Percentiles rank a stretch among this genome's conserved stretches.
phyloP scores from a whole-genome alignment of 441 rosid genomes.

The Euphorbia corollata region DNA sequence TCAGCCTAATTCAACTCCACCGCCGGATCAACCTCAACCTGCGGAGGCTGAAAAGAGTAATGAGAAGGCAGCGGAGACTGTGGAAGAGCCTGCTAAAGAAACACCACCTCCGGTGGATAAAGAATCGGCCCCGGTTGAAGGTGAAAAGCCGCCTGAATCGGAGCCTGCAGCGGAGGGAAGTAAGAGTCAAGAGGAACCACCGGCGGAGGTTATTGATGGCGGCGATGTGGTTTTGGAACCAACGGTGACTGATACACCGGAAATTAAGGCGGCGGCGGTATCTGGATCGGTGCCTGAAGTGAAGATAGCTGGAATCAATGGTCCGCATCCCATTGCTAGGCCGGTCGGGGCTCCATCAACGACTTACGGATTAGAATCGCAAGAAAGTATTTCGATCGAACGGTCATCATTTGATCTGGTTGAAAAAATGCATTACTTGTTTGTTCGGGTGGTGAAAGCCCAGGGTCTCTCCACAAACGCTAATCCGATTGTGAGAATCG shows the following conservation, averaged over 20 bases:
- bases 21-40: neutral
- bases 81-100: slow-evolving; percentile 2
- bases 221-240: slow-evolving; percentile 32
- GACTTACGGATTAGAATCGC: slow-evolving; percentile 40
- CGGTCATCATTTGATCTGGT: slow-evolving; percentile 70
- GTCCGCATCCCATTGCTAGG: slow-evolving; percentile 43
- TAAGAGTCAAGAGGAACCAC: slow-evolving; percentile 17
- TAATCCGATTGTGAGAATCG: slow-evolving; percentile 51
- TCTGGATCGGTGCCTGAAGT: slow-evolving; percentile 42
- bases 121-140: slow-evolving; percentile 17
- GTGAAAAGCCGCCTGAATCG: slow-evolving; percentile 6
- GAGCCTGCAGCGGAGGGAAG: neutral
- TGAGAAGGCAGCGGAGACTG: slow-evolving; percentile 10
- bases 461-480: slow-evolving; percentile 50
- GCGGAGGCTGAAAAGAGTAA: neutral
- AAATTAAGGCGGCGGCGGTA: slow-evolving; percentile 33
- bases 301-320: slow-evolving; percentile 29
- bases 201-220: slow-evolving; percentile 21
- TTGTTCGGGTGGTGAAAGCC: slow-evolving; percentile 62
- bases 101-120: slow-evolving; percentile 16
- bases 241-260: slow-evolving; percentile 21
- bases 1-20: slow-evolving; percentile 5
- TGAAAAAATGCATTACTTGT: slow-evolving; percentile 78
- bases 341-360: slow-evolving; percentile 25
- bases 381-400: slow-evolving; percentile 52